Conservation (phyloP, 176 grass and related monocot species). For the Chrysopogon serrulatus region DNA sequence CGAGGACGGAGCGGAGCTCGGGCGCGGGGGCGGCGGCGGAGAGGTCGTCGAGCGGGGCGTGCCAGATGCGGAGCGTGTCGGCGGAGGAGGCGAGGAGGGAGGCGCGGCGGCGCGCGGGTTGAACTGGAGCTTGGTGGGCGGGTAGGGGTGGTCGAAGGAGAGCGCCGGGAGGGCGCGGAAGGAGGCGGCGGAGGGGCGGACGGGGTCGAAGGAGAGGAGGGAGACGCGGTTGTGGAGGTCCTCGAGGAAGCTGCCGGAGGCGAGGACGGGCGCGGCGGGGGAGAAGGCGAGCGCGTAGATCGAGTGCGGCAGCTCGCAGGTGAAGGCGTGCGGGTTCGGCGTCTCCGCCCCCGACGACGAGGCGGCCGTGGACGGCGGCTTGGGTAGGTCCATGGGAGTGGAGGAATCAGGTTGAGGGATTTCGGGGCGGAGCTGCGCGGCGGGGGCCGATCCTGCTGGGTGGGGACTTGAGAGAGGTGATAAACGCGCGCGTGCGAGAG, state of each 20-base stretch:
- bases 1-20: slow-evolving; percentile 65
- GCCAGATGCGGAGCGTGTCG: slow-evolving; percentile 82
- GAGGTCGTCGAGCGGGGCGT: slow-evolving; percentile 47
- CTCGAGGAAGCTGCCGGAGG: slow-evolving; percentile 87
- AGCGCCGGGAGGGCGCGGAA: slow-evolving; percentile 70
- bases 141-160: slow-evolving; percentile 92
- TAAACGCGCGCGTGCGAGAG: slow-evolving; percentile 4
- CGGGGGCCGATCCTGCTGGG: background rate
- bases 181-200: slow-evolving; percentile 44
- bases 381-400: slow-evolving; percentile 37
- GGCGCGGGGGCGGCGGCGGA: slow-evolving; percentile 18
- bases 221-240: slow-evolving; percentile 76
- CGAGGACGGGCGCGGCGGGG: slow-evolving; percentile 48
- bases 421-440: slow-evolving; percentile 12
- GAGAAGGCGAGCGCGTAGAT: slow-evolving; percentile 96
- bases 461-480: background rate
- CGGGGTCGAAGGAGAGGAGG: slow-evolving; percentile 70
- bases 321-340: slow-evolving; percentile 68
- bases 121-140: slow-evolving; percentile 94
- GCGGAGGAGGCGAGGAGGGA: slow-evolving; percentile 76
- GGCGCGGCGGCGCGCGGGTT: slow-evolving; percentile 37
- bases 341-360: slow-evolving; percentile 19
- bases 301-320: slow-evolving; percentile 77
- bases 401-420: background rate
- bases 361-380: slow-evolving; percentile 28